Percentiles rank a stretch among this genome's conserved stretches.
Evolutionary conservation across 2,329 filamentous ascomycete species (phyloP).

Genomic region (Botrytis pseudocinerea): DNA sequence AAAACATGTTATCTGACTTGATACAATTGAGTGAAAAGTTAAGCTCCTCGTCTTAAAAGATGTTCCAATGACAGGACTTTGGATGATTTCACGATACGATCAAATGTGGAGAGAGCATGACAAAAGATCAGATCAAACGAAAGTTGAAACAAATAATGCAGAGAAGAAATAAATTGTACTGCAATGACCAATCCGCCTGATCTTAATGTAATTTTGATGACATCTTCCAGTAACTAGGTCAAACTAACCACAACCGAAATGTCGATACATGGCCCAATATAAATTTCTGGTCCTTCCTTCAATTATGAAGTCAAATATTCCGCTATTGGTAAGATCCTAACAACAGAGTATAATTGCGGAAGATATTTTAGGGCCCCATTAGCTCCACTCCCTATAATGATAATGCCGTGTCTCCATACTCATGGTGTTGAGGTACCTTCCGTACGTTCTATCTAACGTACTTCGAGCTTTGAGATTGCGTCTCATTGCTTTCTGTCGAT

Average conservation of each 20-base stretch:
- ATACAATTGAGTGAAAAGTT: neutral
- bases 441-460: neutral
- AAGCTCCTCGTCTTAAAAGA: neutral
- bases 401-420: neutral
- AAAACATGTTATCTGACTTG: neutral
- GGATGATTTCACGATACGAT: neutral
- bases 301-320: neutral
- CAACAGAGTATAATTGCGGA: neutral
- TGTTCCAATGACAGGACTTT: neutral
- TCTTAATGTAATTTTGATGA: neutral
- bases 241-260: neutral
- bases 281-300: neutral
- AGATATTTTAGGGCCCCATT: neutral
- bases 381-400: neutral
- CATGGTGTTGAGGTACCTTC: neutral
- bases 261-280: neutral
- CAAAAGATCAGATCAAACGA: neutral
- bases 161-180: neutral
- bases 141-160: neutral
- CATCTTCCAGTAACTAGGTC: neutral
- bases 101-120: neutral
- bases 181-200: neutral
- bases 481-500: neutral
- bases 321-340: neutral
- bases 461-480: neutral